Conservation (phyloP, 768 basidiomycete species). For the Suillus weaverae region DNA sequence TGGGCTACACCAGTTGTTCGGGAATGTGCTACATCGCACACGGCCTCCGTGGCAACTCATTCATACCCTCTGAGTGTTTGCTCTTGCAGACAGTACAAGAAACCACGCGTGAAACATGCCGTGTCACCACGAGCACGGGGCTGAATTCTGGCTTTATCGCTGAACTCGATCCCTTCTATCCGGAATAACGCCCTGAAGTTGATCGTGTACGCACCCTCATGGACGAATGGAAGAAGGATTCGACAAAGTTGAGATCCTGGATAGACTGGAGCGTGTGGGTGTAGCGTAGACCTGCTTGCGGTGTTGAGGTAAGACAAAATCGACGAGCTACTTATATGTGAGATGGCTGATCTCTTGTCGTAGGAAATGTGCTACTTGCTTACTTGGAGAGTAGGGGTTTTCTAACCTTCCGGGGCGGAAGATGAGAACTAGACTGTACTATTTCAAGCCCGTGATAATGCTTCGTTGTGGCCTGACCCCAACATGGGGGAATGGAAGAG, state of each 20-base stretch:
- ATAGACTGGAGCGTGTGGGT: conserved; percentile 24
- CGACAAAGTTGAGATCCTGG: conserved; percentile 16
- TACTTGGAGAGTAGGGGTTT: conserved; percentile 20
- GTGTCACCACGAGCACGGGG: conserved; percentile 19
- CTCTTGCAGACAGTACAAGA: conserved; percentile 15
- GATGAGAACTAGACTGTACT: neutral
- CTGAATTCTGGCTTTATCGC: conserved; percentile 12
- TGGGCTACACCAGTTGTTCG: conserved; percentile 15
- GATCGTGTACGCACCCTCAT: conserved; percentile 2
- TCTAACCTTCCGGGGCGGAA: neutral
- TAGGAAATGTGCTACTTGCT: conserved; percentile 29
- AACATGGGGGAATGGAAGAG: conserved; percentile 19
- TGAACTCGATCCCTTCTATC: conserved; percentile 10
- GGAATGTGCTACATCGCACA: conserved; percentile 13
- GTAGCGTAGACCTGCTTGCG: conserved; percentile 15
- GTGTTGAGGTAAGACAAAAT: conserved; percentile 7
- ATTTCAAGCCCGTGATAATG: neutral
- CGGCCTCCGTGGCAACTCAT: conserved; percentile 5
- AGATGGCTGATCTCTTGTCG: neutral
- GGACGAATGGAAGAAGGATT: conserved; percentile 12
- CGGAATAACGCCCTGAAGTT: conserved; percentile 4
- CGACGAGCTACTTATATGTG: neutral
- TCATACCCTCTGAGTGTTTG: conserved; percentile 15
- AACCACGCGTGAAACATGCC: conserved; percentile 20
- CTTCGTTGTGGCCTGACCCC: neutral